A percentile compares a stretch with the other conserved stretches of the same genome.
Conservation (phyloP, 345 rosid genomes). For the Theobroma cacao region DNA sequence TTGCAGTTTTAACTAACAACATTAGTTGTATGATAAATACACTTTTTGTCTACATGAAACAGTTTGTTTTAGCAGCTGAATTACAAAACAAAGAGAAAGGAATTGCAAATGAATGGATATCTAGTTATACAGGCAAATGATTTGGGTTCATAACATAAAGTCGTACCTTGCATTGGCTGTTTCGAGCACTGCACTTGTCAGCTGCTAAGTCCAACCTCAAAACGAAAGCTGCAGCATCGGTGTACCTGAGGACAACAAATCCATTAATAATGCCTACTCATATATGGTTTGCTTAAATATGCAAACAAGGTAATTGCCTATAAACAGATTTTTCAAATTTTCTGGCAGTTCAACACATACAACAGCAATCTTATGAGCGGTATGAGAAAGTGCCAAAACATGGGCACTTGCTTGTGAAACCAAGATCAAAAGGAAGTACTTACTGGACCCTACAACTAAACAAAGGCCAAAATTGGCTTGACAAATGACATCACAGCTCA, state of each 20-base stretch:
- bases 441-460: not conserved
- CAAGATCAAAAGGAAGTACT: not conserved
- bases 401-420: not conserved
- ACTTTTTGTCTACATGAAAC: no score
- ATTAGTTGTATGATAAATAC: no score
- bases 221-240: constrained; percentile 80
- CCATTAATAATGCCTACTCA: not conserved
- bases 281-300: not conserved
- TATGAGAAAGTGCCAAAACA: not conserved
- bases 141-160: not conserved
- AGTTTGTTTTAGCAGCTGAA: not conserved
- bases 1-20: no score
- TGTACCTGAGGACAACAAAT: constrained; percentile 39
- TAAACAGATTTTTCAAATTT: not conserved
- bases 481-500: not conserved
- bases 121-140: not conserved
- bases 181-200: constrained; percentile 79
- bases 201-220: constrained; percentile 86
- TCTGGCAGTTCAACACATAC: not conserved
- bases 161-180: constrained; percentile 94
- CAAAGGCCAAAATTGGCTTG: constrained; percentile 24
- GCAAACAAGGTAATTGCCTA: not conserved
- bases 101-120: not conserved
- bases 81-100: not conserved
- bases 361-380: no score